Evolutionary conservation across 202 grass and related monocot genomes (phyloP), one percentile per base, ranked within the genome.

Genomic region (Zoysia matrella): DNA sequence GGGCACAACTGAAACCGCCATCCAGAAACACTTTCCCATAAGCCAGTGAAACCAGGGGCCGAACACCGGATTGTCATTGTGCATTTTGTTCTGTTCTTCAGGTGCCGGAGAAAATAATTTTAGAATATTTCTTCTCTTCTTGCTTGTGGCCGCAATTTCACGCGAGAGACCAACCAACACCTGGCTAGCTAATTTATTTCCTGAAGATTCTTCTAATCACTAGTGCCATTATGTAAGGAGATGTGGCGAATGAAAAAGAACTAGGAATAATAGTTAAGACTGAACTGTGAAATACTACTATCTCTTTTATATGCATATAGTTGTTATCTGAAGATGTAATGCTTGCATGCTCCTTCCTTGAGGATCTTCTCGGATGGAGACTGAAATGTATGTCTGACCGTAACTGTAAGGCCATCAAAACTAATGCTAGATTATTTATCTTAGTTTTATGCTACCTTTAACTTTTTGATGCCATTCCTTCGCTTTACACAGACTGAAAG

Each of bases 11-110:
- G 74, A 86, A 89, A 89, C 88, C 79, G 74, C 83, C 62, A 62
- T 4, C 62, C 69, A 42, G 43, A 40, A 69, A 50, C 63, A 48
- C 73, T 73, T 86, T 69, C 54, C 74, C 67, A 50, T 22, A 68
- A 82, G 45, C 51, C 79, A 78, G 46, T 86, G 80, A 83, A 86
- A 90, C 83, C 88, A 40, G 80, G 54, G 83, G 83, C 88, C 74
- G 88, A 79, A 75, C 83, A 79, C 79, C 58, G 79, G 83, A 83
- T 86, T 83, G 36, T 47, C 79, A 61, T 73, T 12, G 11, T 16
- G 55, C 15, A 22, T 85, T 85, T 86, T 83, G 74, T 75, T 90
- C 11, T 75, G 1, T 83, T 83, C 74, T 70, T 83, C 69, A 79
- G 74, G 69, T 69, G 56, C 53, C 52, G 61, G 14, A 79, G 54